Conservation (phyloP, 306 rosid genomes). For the Senna tora region DNA sequence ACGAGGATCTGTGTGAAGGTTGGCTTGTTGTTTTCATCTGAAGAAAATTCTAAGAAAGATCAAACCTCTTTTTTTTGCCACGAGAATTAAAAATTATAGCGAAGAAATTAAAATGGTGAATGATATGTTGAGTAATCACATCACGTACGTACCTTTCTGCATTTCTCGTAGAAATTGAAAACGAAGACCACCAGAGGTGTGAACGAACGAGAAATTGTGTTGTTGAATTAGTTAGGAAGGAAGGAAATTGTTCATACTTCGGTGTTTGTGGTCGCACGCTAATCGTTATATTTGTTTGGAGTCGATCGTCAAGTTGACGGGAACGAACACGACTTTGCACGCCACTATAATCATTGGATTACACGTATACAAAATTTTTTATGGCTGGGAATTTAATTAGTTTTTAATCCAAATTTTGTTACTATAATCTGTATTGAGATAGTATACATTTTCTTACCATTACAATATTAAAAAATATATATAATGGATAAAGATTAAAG, state of each 20-base stretch:
- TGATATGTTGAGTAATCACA: no score
- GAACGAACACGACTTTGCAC: slow-evolving; percentile 33
- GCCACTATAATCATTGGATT: slow-evolving; percentile 6
- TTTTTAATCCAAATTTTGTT: not conserved
- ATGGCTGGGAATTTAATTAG: slow-evolving; percentile 21
- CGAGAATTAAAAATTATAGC: not conserved
- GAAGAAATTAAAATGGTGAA: not conserved
- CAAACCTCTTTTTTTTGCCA: not conserved
- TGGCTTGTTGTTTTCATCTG: slow-evolving; percentile 57
- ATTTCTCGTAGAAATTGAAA: slow-evolving; percentile 47
- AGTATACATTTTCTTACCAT: no score
- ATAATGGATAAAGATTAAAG: not conserved
- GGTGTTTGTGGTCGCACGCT: slow-evolving; percentile 32
- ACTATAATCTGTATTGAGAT: no score
- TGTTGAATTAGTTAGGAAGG: slow-evolving; percentile 19
- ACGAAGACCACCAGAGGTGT: slow-evolving; percentile 28
- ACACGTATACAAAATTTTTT: slow-evolving; percentile 13
- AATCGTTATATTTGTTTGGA: slow-evolving; percentile 31
- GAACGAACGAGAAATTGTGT: slow-evolving; percentile 7
- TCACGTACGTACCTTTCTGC: slow-evolving; percentile 50
- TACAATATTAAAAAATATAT: no score
- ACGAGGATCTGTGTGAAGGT: slow-evolving; percentile 55
- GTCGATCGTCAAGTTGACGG: slow-evolving; percentile 26
- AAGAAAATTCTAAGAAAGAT: slow-evolving; percentile 19
- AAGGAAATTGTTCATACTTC: slow-evolving; percentile 32